Percentiles rank a stretch among this genome's conserved stretches.
Evolutionary conservation across 2,329 filamentous ascomycete species (phyloP).

Genomic region (Botryosphaeria dothidea): DNA sequence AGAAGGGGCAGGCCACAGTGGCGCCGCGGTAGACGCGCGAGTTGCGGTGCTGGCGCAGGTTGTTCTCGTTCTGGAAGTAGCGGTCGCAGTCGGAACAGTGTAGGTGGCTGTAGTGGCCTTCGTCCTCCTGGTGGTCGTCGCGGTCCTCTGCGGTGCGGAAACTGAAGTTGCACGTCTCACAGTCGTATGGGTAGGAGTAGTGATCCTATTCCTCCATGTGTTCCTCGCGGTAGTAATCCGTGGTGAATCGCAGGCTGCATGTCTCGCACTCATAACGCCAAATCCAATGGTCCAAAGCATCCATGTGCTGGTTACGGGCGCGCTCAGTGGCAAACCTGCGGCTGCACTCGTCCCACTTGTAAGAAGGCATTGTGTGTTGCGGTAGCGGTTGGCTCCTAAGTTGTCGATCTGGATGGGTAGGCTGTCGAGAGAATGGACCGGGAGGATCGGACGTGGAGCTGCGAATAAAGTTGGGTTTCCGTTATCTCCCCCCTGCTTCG

Average conservation of each 20-base stretch:
- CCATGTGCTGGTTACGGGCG: constrained; percentile 24
- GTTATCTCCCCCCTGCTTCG: no score
- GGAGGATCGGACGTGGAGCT: no score
- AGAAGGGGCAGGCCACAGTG: constrained; percentile 58
- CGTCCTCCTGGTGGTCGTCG: constrained; percentile 22
- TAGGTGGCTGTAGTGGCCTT: constrained; percentile 23
- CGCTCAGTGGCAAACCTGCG: constrained; percentile 4
- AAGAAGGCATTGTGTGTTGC: not conserved
- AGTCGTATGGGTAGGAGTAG: not conserved
- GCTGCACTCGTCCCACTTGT: constrained; percentile 22
- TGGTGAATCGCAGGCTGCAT: not conserved
- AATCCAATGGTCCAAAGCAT: constrained; percentile 24
- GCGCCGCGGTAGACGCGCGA: constrained; percentile 52
- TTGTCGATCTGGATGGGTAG: no score
- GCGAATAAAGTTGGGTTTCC: no score
- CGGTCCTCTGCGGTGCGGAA: constrained; percentile 11
- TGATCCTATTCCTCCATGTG: not conserved
- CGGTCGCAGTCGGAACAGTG: constrained; percentile 24
- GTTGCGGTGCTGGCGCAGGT: constrained; percentile 53
- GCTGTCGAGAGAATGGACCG: no score
- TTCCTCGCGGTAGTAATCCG: not conserved
- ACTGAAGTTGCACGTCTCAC: constrained; percentile 5
- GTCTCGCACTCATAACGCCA: constrained; percentile 23
- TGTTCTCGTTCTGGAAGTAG: constrained; percentile 27
- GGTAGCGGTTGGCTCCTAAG: no score